These are phyloP conservation scores for Tremella fuciformis DNA, from an alignment of 768 basidiomycete genomes.

Conservation along the genomic window DNA sequence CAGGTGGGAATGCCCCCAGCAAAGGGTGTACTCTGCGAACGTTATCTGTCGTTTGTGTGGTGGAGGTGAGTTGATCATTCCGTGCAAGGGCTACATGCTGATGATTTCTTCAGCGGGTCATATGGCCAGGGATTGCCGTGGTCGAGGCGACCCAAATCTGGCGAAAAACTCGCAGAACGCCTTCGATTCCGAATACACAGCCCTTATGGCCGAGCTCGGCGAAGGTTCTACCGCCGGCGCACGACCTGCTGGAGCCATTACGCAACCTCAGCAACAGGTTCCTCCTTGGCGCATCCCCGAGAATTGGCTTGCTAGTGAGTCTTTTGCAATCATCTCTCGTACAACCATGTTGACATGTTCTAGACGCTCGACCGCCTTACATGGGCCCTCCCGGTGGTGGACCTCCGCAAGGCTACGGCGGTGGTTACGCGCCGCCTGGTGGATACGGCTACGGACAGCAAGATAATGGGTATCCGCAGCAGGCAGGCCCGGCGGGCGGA, in stretches of 20 bases:
- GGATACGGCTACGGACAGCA: slow-evolving; percentile 31
- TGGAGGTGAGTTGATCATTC: slow-evolving; percentile 60
- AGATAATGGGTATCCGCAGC: slow-evolving; percentile 13
- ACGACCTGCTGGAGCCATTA: slow-evolving; percentile 33
- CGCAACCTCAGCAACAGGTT: slow-evolving; percentile 39
- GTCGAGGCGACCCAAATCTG: slow-evolving; percentile 79
- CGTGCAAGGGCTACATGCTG: too few relatives aligned
- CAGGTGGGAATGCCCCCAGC: slow-evolving; percentile 98
- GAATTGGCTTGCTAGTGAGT: slow-evolving; percentile 49
- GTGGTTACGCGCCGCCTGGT: slow-evolving; percentile 13
- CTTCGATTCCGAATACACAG: slow-evolving; percentile 97
- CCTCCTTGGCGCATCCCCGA: slow-evolving; percentile 52
- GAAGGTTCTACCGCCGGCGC: slow-evolving; percentile 58
- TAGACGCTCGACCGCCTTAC: slow-evolving; percentile 5
- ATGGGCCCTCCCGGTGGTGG: not conserved
- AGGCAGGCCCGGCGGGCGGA: slow-evolving; percentile 21
- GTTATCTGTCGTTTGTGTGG: slow-evolving; percentile 99
- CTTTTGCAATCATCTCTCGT: not conserved
- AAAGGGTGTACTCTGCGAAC: slow-evolving; percentile 96
- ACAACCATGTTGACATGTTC: not conserved
- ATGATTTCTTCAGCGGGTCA: slow-evolving; percentile 67
- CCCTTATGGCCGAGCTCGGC: slow-evolving; percentile 94
- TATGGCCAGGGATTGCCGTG: slow-evolving; percentile 97
- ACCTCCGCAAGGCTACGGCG: slow-evolving; percentile 12
- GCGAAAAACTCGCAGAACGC: slow-evolving; percentile 60